Evolutionary conservation across 108 stramenopile genomes (phyloP).

Genomic region (Stephanodiscus minutulus): DNA sequence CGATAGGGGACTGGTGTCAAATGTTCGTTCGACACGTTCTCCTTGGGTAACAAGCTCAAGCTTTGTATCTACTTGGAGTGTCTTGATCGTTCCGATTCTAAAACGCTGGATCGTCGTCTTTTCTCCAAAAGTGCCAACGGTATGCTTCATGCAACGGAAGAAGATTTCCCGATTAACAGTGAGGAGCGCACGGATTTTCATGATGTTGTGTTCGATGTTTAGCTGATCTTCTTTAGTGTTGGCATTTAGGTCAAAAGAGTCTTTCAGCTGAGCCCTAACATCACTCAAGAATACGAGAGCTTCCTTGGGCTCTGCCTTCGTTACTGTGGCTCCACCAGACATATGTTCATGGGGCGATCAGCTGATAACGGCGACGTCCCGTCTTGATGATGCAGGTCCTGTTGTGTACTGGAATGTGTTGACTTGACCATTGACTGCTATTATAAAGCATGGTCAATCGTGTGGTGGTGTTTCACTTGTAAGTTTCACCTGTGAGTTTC

Average conservation of each 20-base stretch:
- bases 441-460: too few relatives aligned
- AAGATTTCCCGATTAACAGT: background rate
- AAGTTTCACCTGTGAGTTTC: too few relatives aligned
- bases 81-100: background rate
- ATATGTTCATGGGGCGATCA: too few relatives aligned
- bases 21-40: background rate
- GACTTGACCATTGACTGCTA: too few relatives aligned
- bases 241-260: background rate
- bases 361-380: too few relatives aligned
- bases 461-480: too few relatives aligned
- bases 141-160: background rate
- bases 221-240: background rate
- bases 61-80: background rate
- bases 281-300: background rate
- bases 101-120: background rate
- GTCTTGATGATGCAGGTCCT: too few relatives aligned
- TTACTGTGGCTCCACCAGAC: background rate
- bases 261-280: background rate
- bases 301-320: background rate
- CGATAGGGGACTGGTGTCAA: background rate
- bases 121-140: background rate
- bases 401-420: too few relatives aligned
- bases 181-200: background rate
- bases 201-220: background rate
- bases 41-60: conserved; percentile 3